Percentiles rank a stretch among this genome's conserved stretches.
Evolutionary conservation across 1,284 basidiomycete genomes (phyloP).

Genomic region (Hemileia vastatrix): DNA sequence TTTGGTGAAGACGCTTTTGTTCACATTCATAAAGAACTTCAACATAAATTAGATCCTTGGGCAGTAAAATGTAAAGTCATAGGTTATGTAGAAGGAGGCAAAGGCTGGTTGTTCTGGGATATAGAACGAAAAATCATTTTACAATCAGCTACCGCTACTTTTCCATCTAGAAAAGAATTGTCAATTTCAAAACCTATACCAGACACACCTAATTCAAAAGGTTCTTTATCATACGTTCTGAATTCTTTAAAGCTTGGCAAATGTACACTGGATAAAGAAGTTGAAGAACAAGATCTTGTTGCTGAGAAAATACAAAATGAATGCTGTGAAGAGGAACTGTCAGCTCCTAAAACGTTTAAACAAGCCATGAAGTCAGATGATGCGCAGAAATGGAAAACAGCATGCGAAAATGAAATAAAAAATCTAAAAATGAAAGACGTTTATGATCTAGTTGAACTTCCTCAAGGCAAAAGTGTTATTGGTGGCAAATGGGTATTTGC

Average conservation of each 20-base stretch:
- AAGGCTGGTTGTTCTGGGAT: conserved; percentile 2
- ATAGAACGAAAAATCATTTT: background rate
- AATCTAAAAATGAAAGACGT: no score
- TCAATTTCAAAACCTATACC: no score
- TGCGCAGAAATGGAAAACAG: no score
- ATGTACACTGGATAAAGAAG: background rate
- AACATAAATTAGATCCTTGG: background rate
- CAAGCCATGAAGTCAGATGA: background rate
- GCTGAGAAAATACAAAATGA: no score
- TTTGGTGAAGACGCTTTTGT: background rate
- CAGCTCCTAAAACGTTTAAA: background rate
- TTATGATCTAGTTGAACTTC: no score
- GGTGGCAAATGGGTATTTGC: no score
- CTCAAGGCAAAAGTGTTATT: no score
- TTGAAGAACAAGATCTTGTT: background rate
- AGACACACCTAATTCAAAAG: no score
- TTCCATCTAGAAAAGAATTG: no score
- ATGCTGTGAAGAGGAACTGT: background rate
- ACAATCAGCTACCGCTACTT: background rate
- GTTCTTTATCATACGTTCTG: no score
- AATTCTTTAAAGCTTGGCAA: background rate
- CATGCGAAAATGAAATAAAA: no score
- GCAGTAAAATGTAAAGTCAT: background rate
- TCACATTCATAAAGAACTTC: background rate
- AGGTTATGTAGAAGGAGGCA: background rate